phyloP scores from a whole-genome alignment of 73 alveolate species.

The Durusdinium trenchii region DNA sequence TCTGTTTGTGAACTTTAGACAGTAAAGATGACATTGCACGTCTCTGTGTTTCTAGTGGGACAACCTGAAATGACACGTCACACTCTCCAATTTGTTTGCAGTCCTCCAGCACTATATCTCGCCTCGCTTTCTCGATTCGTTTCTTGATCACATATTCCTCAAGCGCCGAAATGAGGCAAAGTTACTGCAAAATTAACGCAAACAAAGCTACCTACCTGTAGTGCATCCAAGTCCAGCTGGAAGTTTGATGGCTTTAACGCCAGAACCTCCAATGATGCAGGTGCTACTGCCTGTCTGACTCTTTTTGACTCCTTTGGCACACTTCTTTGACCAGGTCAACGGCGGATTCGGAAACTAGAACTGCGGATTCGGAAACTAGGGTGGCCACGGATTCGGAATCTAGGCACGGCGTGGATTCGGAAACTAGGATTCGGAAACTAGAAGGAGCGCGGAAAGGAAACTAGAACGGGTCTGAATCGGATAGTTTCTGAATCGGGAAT shows the following conservation, averaged over 20 bases:
- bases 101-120: conserved; percentile 71
- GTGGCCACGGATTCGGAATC: too few species aligned
- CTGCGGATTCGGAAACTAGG: too few species aligned
- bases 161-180: neutral
- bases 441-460: too few species aligned
- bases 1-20: neutral
- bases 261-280: conserved; percentile 15
- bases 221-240: conserved; percentile 89
- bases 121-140: conserved; percentile 61
- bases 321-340: too few species aligned
- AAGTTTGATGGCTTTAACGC: conserved; percentile 70
- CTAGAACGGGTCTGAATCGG: too few species aligned
- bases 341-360: too few species aligned
- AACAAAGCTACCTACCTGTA: conserved; percentile 2
- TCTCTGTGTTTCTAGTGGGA: neutral
- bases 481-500: too few species aligned
- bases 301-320: too few species aligned
- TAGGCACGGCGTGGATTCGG: too few species aligned
- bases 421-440: too few species aligned
- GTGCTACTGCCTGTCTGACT: too few species aligned
- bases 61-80: neutral
- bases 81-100: neutral
- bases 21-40: neutral
- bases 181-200: neutral
- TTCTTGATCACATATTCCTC: conserved; percentile 70